Conservation (phyloP, 257 asterid species). For the Lavandula angustifolia region DNA sequence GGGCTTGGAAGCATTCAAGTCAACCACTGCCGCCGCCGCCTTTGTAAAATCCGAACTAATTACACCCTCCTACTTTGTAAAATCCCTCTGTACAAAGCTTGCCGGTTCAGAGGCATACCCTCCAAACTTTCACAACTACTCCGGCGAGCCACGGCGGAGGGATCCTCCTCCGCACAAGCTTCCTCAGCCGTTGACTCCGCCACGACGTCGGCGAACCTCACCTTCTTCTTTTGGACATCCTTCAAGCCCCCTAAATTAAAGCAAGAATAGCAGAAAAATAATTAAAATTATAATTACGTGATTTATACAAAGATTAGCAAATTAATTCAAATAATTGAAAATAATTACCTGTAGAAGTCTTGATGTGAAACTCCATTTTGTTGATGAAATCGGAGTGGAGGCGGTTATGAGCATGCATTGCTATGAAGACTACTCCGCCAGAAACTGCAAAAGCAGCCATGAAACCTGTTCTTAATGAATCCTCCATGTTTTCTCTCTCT, state of each 20-base stretch:
- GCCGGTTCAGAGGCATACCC: conserved; percentile 74
- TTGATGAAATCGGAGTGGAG: conserved; percentile 77
- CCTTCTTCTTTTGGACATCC: conserved; percentile 38
- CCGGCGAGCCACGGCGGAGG: conserved; percentile 2
- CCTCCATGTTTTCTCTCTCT: conserved; percentile 38
- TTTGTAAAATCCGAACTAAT: not conserved
- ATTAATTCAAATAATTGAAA: not conserved
- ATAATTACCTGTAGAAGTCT: conserved; percentile 35
- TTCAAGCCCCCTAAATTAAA: conserved; percentile 34
- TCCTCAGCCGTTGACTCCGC: conserved; percentile 16
- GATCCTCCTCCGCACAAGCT: conserved; percentile 9
- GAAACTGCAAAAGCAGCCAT: conserved; percentile 89
- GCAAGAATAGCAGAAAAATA: too few relatives aligned
- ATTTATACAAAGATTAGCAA: too few relatives aligned
- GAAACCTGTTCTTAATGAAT: conserved; percentile 55
- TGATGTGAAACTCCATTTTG: conserved; percentile 60
- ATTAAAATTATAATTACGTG: too few relatives aligned
- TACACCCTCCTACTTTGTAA: conserved; percentile 41
- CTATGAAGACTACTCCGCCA: conserved; percentile 70
- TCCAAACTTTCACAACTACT: conserved; percentile 44
- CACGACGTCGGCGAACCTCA: conserved; percentile 46
- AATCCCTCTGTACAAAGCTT: conserved; percentile 72
- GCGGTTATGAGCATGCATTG: conserved; percentile 72
- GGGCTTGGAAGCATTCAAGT: not conserved
- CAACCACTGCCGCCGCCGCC: not conserved